Evolutionary conservation across 1,139 yeast genomes (phyloP).

Genomic region (Debaryomyces fabryi): DNA sequence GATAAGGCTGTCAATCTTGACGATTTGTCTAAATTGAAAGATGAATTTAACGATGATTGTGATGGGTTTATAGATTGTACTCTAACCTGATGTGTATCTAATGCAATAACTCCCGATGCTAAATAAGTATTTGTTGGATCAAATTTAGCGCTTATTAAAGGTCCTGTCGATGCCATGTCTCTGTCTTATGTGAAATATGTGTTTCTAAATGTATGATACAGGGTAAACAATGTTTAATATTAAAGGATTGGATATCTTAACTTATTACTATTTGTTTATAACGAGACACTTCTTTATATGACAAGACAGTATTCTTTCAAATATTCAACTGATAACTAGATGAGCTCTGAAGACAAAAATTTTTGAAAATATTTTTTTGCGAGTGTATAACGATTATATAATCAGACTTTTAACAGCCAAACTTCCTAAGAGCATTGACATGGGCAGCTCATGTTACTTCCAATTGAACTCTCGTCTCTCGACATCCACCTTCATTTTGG

Average conservation of each 20-base stretch:
- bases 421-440: not conserved
- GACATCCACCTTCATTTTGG: not conserved
- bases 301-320: not conserved
- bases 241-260: not conserved
- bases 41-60: slow-evolving; percentile 39
- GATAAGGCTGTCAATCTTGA: slow-evolving; percentile 52
- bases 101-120: slow-evolving; percentile 69
- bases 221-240: not conserved
- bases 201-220: not conserved
- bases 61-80: slow-evolving; percentile 55
- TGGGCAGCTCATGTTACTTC: not conserved
- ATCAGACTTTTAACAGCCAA: slow-evolving; percentile 4
- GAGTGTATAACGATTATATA: slow-evolving; percentile 2
- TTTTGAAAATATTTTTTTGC: slow-evolving; percentile 5
- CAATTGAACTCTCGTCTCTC: not conserved
- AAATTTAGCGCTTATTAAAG: slow-evolving; percentile 42
- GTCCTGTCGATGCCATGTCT: slow-evolving; percentile 20
- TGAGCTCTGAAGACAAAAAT: slow-evolving; percentile 3
- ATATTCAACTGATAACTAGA: not conserved
- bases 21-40: slow-evolving; percentile 58
- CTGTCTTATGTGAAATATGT: not conserved
- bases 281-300: not conserved
- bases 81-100: slow-evolving; percentile 74
- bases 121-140: slow-evolving; percentile 61
- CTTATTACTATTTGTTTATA: not conserved